Evolutionary conservation across 495 filamentous ascomycete species (phyloP).

Genomic region (Daldinia childiae): DNA sequence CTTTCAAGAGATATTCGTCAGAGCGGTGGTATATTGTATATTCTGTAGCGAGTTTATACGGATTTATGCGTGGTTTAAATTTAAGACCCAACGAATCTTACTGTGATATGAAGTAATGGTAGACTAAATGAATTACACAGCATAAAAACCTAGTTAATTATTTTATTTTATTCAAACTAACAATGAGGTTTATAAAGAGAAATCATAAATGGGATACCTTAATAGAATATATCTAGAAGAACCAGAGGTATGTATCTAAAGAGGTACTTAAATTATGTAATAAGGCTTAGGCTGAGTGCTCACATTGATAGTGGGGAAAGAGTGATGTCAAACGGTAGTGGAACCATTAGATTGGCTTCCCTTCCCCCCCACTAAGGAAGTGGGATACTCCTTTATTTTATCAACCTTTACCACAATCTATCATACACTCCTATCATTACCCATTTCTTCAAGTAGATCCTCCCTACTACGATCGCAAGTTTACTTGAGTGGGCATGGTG

Average conservation of each 20-base stretch:
- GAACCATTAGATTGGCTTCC: neutral
- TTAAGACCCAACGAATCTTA: no score
- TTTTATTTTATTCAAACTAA: no score
- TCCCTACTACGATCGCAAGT: neutral
- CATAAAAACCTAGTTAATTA: no score
- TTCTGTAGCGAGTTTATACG: neutral
- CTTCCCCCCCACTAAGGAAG: neutral
- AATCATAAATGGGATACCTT: no score
- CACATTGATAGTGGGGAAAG: neutral
- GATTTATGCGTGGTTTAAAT: neutral
- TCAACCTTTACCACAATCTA: neutral
- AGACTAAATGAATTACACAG: no score
- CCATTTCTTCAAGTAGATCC: neutral
- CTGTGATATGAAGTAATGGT: no score
- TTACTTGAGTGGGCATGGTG: neutral
- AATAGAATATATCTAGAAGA: no score
- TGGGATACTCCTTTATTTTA: conserved; percentile 2
- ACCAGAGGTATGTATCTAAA: no score
- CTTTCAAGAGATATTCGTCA: no score
- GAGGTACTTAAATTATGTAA: neutral
- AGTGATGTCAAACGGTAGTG: conserved; percentile 9
- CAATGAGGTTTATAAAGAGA: no score
- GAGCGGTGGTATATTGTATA: no score
- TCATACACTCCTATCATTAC: neutral
- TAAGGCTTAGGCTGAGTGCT: neutral